phyloP scores from a whole-genome alignment of 805 yeast species.

The Yamadazyma takamatsuzukensis region DNA sequence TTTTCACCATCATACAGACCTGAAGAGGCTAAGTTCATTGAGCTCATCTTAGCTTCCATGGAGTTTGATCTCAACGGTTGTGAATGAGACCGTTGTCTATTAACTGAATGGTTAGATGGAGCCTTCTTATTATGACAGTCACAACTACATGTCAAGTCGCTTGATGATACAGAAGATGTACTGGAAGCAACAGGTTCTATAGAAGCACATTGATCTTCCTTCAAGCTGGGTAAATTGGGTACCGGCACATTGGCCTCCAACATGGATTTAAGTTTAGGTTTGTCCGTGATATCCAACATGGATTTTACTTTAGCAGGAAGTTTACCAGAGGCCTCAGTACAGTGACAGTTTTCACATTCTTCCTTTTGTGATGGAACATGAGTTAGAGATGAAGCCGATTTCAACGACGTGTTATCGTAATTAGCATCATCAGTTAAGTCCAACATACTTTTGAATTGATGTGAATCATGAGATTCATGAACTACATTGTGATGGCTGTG shows the following conservation, averaged over 20 bases:
- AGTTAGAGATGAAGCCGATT: constrained; percentile 14
- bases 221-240: constrained; percentile 4
- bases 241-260: constrained; percentile 18
- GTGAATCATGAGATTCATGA: too few species aligned
- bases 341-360: constrained; percentile 1
- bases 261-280: constrained; percentile 25
- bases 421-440: constrained; percentile 20
- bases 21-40: background rate
- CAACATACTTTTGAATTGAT: constrained; percentile 36
- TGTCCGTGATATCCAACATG: constrained; percentile 25
- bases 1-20: background rate
- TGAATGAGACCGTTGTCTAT: constrained; percentile 1
- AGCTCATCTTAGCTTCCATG: background rate
- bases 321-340: constrained; percentile 2
- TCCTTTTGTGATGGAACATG: background rate
- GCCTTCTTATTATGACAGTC: constrained; percentile 1
- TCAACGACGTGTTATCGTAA: constrained; percentile 7
- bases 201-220: constrained; percentile 3
- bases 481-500: background rate
- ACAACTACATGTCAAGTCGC: constrained; percentile 1
- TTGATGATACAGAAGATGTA: background rate
- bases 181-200: background rate
- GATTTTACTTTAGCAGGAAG: constrained; percentile 19
- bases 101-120: background rate
- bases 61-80: background rate